These are phyloP conservation scores for Crithidia sp. DNA, from an alignment of 208 protist species.

Conservation along the genomic window DNA sequence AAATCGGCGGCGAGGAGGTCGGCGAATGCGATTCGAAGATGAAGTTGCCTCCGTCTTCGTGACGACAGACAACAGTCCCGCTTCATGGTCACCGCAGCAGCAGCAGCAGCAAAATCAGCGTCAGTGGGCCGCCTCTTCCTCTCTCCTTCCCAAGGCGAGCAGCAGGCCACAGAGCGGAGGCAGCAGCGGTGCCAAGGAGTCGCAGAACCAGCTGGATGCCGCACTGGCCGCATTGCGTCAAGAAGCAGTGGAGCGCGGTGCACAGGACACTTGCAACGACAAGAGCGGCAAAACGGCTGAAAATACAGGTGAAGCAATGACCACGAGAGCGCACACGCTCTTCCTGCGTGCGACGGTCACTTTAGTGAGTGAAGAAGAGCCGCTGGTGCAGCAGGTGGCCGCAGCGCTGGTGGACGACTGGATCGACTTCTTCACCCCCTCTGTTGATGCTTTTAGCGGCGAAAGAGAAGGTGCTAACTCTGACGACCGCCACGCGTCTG, in stretches of 20 bases:
- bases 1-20: too few species aligned
- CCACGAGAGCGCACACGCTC: slow-evolving; percentile 1
- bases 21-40: neutral
- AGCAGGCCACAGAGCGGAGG: neutral
- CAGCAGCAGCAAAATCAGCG: neutral
- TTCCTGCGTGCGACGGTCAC: slow-evolving; percentile 33
- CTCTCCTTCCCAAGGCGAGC: slow-evolving; percentile 13
- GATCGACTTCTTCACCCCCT: slow-evolving; percentile 21
- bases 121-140: slow-evolving; percentile 12
- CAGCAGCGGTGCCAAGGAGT: neutral
- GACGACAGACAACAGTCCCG: too few species aligned
- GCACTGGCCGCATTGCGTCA: slow-evolving; percentile 1
- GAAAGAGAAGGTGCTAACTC: too few species aligned
- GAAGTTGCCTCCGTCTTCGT: neutral
- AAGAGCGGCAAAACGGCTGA: neutral
- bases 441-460: neutral
- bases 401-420: slow-evolving; percentile 52
- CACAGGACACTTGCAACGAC: too few species aligned
- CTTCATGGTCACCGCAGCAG: neutral
- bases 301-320: too few species aligned
- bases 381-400: slow-evolving; percentile 53
- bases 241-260: slow-evolving; percentile 3
- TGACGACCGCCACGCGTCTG: too few species aligned
- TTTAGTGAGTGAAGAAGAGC: slow-evolving; percentile 51
- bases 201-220: neutral